phyloP scores from a whole-genome alignment of 805 yeast genomes.

The Metschnikowia henanensis region DNA sequence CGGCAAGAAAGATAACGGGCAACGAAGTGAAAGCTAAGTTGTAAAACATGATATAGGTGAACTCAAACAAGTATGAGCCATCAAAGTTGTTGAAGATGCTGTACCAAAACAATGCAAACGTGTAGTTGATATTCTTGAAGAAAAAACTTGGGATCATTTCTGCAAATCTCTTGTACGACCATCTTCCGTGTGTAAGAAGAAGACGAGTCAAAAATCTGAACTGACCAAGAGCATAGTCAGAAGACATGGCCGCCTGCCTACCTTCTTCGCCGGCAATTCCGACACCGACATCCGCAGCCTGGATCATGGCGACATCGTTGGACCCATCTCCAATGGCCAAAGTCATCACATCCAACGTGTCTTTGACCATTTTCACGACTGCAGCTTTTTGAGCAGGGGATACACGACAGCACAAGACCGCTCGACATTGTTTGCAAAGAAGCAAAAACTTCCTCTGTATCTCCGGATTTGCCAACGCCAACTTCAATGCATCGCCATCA shows the following conservation, averaged over 20 bases:
- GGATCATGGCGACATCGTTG: slow-evolving; percentile 86
- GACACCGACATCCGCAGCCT: slow-evolving; percentile 81
- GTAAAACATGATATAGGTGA: slow-evolving; percentile 74
- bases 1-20: slow-evolving; percentile 72
- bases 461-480: slow-evolving; percentile 40
- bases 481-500: slow-evolving; percentile 65
- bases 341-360: slow-evolving; percentile 67
- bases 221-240: slow-evolving; percentile 83
- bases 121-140: slow-evolving; percentile 73
- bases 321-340: slow-evolving; percentile 87
- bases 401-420: slow-evolving; percentile 83
- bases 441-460: slow-evolving; percentile 55
- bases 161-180: slow-evolving; percentile 74
- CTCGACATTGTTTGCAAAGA: slow-evolving; percentile 70
- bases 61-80: slow-evolving; percentile 75
- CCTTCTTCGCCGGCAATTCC: slow-evolving; percentile 91
- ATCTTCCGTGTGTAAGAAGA: slow-evolving; percentile 77
- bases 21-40: slow-evolving; percentile 80
- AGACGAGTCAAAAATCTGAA: slow-evolving; percentile 66
- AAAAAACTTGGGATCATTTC: slow-evolving; percentile 81
- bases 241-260: slow-evolving; percentile 82
- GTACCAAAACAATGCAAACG: slow-evolving; percentile 75
- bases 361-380: slow-evolving; percentile 66
- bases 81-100: slow-evolving; percentile 69
- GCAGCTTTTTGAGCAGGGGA: slow-evolving; percentile 83